A percentile compares a stretch with the other conserved stretches of the same genome.
Conservation (phyloP, 306 rosid species). For the Ormosia emarginata region DNA sequence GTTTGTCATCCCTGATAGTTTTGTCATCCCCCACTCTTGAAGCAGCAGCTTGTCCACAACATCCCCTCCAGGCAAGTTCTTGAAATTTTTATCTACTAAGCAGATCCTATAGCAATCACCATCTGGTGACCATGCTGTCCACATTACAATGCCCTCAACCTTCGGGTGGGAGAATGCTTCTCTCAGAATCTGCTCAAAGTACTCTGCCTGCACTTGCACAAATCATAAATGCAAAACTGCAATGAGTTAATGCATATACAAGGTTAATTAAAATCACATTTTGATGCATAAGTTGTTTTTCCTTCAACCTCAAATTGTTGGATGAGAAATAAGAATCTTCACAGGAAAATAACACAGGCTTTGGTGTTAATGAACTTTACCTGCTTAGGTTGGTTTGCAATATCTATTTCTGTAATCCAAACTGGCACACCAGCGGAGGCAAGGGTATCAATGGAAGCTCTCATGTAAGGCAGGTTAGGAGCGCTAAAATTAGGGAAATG, state of each 20-base stretch:
- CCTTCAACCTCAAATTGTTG: neutral
- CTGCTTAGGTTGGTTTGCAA: slow-evolving; percentile 42
- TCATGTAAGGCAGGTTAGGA: slow-evolving; percentile 57
- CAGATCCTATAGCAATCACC: slow-evolving; percentile 57
- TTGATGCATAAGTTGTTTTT: neutral
- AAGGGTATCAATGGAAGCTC: slow-evolving; percentile 67
- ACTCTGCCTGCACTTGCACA: slow-evolving; percentile 44
- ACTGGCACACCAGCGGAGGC: slow-evolving; percentile 54
- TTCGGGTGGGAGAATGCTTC: slow-evolving; percentile 64
- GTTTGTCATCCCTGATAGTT: slow-evolving; percentile 6
- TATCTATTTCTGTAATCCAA: slow-evolving; percentile 84
- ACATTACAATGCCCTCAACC: slow-evolving; percentile 57
- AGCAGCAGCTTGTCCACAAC: slow-evolving; percentile 66
- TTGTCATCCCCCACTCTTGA: slow-evolving; percentile 44
- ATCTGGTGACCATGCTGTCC: slow-evolving; percentile 50
- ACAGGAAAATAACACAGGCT: neutral
- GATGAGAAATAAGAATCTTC: neutral
- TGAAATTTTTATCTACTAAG: slow-evolving; percentile 59
- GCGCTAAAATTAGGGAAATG: slow-evolving; percentile 37
- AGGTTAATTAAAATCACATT: neutral
- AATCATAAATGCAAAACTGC: neutral
- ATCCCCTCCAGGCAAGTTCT: slow-evolving; percentile 59
- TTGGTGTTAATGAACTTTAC: slow-evolving; percentile 22
- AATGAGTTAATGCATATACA: neutral
- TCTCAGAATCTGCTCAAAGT: slow-evolving; percentile 59